Percentiles rank a stretch among this genome's conserved stretches.
Evolutionary conservation across 1,284 basidiomycete genomes (phyloP).

Genomic region (Pascua sp.): DNA sequence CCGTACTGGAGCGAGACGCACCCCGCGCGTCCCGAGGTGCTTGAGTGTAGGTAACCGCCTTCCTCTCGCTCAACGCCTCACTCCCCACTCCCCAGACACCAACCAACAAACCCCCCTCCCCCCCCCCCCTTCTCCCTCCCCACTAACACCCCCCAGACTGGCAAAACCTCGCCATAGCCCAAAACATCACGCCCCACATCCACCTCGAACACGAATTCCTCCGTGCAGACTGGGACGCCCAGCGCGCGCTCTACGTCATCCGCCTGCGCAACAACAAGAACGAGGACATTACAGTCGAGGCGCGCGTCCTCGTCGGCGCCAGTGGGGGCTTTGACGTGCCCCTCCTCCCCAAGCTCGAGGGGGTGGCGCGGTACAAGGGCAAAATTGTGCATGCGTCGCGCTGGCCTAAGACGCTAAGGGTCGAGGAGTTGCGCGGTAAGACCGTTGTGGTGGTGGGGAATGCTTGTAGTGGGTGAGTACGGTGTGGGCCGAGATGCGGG

Average conservation of each 20-base stretch:
- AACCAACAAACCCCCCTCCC: no score
- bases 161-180: conserved; percentile 2
- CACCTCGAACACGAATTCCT: neutral
- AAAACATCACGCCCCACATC: neutral
- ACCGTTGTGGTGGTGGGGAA: conserved; percentile 15
- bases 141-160: neutral
- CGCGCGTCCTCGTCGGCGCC: conserved; percentile 22
- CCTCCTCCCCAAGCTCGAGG: conserved; percentile 20
- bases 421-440: conserved; percentile 14
- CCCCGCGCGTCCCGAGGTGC: conserved; percentile 11
- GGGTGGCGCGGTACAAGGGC: conserved; percentile 15
- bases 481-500: no score
- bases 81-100: no score
- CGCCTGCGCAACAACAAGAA: neutral
- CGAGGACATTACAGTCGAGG: conserved; percentile 4
- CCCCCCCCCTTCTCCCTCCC: neutral
- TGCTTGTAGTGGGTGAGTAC: neutral
- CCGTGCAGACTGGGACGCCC: conserved; percentile 7
- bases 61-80: no score
- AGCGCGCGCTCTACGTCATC: neutral
- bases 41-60: neutral
- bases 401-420: conserved; percentile 21
- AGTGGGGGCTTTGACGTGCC: conserved; percentile 25
- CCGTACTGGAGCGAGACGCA: conserved; percentile 16
- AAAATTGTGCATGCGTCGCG: conserved; percentile 16